Evolutionary conservation across 2,329 filamentous ascomycete species (phyloP).

Genomic region (Tympanopsis confertula): DNA sequence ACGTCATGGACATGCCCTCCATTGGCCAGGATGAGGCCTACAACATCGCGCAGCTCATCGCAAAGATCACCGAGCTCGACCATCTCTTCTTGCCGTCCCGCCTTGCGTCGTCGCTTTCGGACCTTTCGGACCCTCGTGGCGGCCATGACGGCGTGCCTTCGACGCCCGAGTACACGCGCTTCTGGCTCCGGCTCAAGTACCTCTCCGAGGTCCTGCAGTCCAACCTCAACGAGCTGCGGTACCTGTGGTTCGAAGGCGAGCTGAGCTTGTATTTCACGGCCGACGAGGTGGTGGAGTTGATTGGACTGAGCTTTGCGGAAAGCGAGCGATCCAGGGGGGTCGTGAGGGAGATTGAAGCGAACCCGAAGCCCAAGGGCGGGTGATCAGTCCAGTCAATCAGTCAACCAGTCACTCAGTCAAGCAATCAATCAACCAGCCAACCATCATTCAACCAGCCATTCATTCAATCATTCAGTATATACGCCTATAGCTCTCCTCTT

Average conservation of each 20-base stretch:
- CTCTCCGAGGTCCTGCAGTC: slow-evolving; percentile 55
- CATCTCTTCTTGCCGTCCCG: slow-evolving; percentile 43
- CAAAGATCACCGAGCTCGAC: slow-evolving; percentile 43
- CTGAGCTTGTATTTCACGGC: slow-evolving; percentile 50
- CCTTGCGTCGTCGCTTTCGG: slow-evolving; percentile 4
- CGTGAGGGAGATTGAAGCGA: slow-evolving; percentile 42
- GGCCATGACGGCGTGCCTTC: slow-evolving; percentile 31
- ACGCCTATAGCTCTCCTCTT: no score
- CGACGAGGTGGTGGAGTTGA: slow-evolving; percentile 50
- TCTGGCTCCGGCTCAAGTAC: slow-evolving; percentile 54
- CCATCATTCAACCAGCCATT: no score
- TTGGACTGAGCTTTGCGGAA: slow-evolving; percentile 52
- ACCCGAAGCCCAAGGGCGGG: slow-evolving; percentile 37
- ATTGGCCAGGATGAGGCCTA: slow-evolving; percentile 56
- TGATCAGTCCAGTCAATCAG: no score
- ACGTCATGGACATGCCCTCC: slow-evolving; percentile 49
- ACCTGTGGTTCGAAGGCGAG: slow-evolving; percentile 54
- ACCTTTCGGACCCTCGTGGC: not conserved
- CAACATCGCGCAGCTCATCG: slow-evolving; percentile 45
- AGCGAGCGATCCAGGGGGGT: slow-evolving; percentile 46
- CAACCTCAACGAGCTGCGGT: slow-evolving; percentile 51
- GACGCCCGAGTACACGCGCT: slow-evolving; percentile 47
- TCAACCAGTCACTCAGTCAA: no score
- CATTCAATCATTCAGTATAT: no score
- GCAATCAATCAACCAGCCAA: no score